phyloP scores from a whole-genome alignment of 2,329 filamentous ascomycete genomes.

The Byssothecium circinans region DNA sequence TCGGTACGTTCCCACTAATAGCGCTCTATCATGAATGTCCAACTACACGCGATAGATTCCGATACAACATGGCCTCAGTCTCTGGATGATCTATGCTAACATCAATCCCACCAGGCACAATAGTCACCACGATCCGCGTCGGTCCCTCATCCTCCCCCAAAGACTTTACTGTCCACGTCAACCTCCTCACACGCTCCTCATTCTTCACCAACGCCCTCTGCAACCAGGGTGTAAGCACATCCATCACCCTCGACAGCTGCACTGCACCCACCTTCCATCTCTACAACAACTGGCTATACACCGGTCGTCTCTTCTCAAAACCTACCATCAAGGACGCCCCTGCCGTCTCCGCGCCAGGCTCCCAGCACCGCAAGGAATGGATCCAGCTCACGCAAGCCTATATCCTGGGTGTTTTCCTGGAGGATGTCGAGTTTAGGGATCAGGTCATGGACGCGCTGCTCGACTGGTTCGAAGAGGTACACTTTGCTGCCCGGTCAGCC shows the following conservation, averaged over 20 bases:
- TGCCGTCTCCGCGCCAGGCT: too few species aligned
- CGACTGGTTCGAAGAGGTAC: conserved; percentile 2
- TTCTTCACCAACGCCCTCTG: conserved; percentile 1
- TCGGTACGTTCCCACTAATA: too few species aligned
- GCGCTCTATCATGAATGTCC: too few species aligned
- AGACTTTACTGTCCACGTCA: conserved; percentile 9
- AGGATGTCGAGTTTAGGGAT: conserved; percentile 12
- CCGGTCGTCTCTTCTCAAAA: conserved; percentile 1
- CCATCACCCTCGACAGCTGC: neutral
- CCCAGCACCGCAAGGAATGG: conserved; percentile 1
- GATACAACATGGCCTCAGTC: too few species aligned
- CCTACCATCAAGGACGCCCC: neutral
- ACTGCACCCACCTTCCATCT: neutral
- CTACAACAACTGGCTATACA: conserved; percentile 10
- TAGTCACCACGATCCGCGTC: conserved; percentile 4
- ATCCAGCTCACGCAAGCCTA: conserved; percentile 4
- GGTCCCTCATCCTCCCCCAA: conserved; percentile 1
- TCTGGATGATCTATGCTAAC: conserved; percentile 2
- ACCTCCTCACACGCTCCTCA: neutral
- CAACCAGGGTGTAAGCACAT: neutral
- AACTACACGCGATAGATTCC: too few species aligned
- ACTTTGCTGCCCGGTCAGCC: neutral
- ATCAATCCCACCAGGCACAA: conserved; percentile 8
- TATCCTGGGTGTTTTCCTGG: conserved; percentile 11
- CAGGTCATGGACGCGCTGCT: conserved; percentile 12